Conservation (phyloP, 2,329 filamentous ascomycete species). For the Cercospora sp. region DNA sequence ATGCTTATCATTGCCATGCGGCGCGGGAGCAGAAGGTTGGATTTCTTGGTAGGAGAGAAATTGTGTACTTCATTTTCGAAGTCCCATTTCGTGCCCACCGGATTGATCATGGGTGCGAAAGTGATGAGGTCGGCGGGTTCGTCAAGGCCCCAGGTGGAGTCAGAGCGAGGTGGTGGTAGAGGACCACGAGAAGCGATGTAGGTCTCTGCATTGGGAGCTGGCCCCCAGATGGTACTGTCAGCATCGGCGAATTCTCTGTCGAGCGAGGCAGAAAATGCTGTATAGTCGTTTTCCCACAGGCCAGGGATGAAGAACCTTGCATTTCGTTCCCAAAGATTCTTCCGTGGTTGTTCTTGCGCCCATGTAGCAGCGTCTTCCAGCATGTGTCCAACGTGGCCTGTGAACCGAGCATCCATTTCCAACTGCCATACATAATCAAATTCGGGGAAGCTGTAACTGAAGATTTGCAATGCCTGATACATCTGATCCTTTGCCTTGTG, state of each 20-base stretch:
- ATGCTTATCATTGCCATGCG: conserved; percentile 74
- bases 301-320: conserved; percentile 72
- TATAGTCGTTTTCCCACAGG: conserved; percentile 47
- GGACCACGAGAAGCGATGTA: conserved; percentile 40
- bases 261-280: conserved; percentile 4
- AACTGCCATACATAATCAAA: conserved; percentile 69
- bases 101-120: conserved; percentile 72
- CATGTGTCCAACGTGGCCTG: conserved; percentile 61
- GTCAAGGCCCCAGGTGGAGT: conserved; percentile 71
- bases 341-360: conserved; percentile 65
- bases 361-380: conserved; percentile 54
- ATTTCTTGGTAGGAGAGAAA: not conserved
- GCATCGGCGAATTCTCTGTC: conserved; percentile 56
- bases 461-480: conserved; percentile 64
- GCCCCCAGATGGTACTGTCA: conserved; percentile 59
- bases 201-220: conserved; percentile 56
- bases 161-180: conserved; percentile 59
- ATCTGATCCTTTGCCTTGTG: conserved; percentile 75
- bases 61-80: conserved; percentile 63
- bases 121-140: conserved; percentile 72
- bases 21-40: conserved; percentile 51
- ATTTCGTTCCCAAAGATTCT: conserved; percentile 69
- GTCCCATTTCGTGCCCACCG: conserved; percentile 68
- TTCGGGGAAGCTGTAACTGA: conserved; percentile 48
- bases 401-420: conserved; percentile 80